Evolutionary conservation across 2,329 filamentous ascomycete species (phyloP).

Genomic region (Conoideocrella luteorostrata): DNA sequence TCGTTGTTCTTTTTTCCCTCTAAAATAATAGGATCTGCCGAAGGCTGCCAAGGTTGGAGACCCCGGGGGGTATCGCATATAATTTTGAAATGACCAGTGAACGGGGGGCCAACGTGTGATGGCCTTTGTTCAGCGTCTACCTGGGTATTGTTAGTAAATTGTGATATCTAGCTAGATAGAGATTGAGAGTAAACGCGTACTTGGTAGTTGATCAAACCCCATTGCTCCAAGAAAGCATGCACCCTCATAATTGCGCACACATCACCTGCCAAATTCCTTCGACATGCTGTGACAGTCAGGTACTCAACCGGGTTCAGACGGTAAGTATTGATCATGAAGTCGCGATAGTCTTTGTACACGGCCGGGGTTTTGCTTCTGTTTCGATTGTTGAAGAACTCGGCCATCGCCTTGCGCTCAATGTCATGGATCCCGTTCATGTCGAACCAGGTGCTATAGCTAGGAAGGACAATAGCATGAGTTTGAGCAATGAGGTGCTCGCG

Average conservation of each 20-base stretch:
- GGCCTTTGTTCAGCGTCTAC: slow-evolving; percentile 94
- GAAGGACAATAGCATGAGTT: slow-evolving; percentile 91
- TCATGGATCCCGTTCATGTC: slow-evolving; percentile 91
- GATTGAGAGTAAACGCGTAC: slow-evolving; percentile 39
- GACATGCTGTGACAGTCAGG: slow-evolving; percentile 90
- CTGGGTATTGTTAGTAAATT: slow-evolving; percentile 38
- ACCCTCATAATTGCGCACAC: slow-evolving; percentile 99
- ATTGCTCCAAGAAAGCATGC: slow-evolving; percentile 95
- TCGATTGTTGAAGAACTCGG: slow-evolving; percentile 96
- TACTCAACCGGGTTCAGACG: slow-evolving; percentile 93
- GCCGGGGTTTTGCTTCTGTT: slow-evolving; percentile 97
- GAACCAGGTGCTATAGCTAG: slow-evolving; percentile 98
- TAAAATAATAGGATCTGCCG: slow-evolving; percentile 63
- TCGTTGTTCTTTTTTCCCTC: slow-evolving; percentile 54
- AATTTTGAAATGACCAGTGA: slow-evolving; percentile 94
- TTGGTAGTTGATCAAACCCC: slow-evolving; percentile 98
- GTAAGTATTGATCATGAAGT: slow-evolving; percentile 99
- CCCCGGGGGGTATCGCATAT: slow-evolving; percentile 93
- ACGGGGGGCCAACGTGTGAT: slow-evolving; percentile 91
- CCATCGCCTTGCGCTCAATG: slow-evolving; percentile 88
- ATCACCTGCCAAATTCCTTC: slow-evolving; percentile 90
- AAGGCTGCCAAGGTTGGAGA: slow-evolving; percentile 90
- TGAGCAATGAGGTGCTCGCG: slow-evolving; percentile 89
- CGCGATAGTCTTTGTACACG: slow-evolving; percentile 97
- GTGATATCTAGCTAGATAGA: background rate